phyloP scores from a whole-genome alignment of 768 basidiomycete genomes.

The Mycena alexandri region DNA sequence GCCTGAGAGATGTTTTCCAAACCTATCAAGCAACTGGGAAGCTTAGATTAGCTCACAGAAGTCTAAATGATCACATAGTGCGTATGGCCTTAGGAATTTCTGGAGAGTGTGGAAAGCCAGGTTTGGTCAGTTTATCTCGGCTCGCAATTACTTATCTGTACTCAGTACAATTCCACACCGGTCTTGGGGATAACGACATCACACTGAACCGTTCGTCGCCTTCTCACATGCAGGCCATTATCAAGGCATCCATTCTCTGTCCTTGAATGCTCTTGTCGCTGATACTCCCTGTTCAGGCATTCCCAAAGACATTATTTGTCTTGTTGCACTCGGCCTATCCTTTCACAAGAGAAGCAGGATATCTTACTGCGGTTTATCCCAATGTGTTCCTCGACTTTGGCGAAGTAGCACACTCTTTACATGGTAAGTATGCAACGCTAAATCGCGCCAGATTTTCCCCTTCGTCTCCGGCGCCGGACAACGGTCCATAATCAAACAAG shows the following conservation, averaged over 20 bases:
- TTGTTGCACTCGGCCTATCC: constrained; percentile 86
- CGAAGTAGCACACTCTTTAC: constrained; percentile 55
- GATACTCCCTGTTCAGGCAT: constrained; percentile 45
- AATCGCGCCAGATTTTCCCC: constrained; percentile 69
- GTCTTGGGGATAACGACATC: constrained; percentile 83
- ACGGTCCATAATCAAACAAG: constrained; percentile 66
- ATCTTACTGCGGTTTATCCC: constrained; percentile 75
- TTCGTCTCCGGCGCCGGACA: constrained; percentile 75
- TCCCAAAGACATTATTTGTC: constrained; percentile 71
- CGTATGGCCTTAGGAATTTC: constrained; percentile 66
- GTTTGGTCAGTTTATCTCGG: constrained; percentile 50
- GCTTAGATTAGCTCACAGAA: constrained; percentile 70
- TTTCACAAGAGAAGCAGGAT: constrained; percentile 82
- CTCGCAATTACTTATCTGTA: constrained; percentile 13
- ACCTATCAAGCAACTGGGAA: constrained; percentile 51
- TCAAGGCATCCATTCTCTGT: constrained; percentile 49
- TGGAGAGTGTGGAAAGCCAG: constrained; percentile 67
- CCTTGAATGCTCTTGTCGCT: too few species aligned
- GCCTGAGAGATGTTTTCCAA: constrained; percentile 48
- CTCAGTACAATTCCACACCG: constrained; percentile 88
- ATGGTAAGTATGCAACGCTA: neutral
- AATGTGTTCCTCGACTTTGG: constrained; percentile 88
- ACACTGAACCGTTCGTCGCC: constrained; percentile 70
- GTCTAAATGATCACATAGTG: constrained; percentile 77
- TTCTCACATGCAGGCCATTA: constrained; percentile 74